Conservation (phyloP, 1,284 basidiomycete genomes). For the Cutaneotrichosporon cyanovorans region DNA sequence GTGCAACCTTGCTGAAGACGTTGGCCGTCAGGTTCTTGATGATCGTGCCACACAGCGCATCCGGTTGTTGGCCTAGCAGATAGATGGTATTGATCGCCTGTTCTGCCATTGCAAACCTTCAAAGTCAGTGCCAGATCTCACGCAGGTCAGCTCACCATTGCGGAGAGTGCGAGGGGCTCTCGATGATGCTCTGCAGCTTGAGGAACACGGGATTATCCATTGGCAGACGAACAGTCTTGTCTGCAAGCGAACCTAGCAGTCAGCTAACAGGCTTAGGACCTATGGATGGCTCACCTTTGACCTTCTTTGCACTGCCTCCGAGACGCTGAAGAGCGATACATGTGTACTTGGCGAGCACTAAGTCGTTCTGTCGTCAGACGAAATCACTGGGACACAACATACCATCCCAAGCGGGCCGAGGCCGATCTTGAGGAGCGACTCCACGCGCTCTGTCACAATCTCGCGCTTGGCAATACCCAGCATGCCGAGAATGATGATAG, state of each 20-base stretch:
- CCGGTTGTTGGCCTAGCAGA: slow-evolving; percentile 86
- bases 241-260: slow-evolving; percentile 65
- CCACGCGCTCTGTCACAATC: slow-evolving; percentile 80
- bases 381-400: slow-evolving; percentile 3
- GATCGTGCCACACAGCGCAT: slow-evolving; percentile 70
- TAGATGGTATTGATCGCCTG: slow-evolving; percentile 96
- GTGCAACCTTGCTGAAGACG: slow-evolving; percentile 52
- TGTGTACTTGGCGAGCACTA: slow-evolving; percentile 84
- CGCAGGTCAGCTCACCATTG: slow-evolving; percentile 55
- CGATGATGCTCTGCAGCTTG: slow-evolving; percentile 69
- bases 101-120: slow-evolving; percentile 73
- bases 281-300: slow-evolving; percentile 61
- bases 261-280: neutral
- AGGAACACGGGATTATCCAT: slow-evolving; percentile 84
- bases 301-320: slow-evolving; percentile 90
- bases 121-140: no score
- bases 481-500: slow-evolving; percentile 94
- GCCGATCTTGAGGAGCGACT: slow-evolving; percentile 79
- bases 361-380: slow-evolving; percentile 58
- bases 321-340: slow-evolving; percentile 87
- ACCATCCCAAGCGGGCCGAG: slow-evolving; percentile 78
- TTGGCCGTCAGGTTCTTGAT: slow-evolving; percentile 70
- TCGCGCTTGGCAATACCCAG: slow-evolving; percentile 75
- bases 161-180: slow-evolving; percentile 68
- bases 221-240: slow-evolving; percentile 76